These are phyloP conservation scores for Suillus americanus DNA, from an alignment of 768 basidiomycete species.

Conservation along the genomic window DNA sequence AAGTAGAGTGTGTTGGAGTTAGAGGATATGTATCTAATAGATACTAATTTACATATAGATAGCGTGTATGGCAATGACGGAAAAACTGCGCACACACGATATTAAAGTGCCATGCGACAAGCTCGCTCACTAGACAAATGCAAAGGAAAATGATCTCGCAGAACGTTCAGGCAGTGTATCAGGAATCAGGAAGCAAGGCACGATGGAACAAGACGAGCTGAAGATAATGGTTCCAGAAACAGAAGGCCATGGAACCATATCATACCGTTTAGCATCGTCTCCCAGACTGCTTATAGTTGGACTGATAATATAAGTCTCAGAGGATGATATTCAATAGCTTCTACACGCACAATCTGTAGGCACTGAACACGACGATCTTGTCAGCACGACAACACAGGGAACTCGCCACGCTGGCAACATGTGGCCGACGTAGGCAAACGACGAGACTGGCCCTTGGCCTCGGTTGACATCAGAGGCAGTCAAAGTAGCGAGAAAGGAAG, in stretches of 20 bases:
- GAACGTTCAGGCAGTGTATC: constrained; percentile 4
- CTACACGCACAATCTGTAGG: constrained; percentile 52
- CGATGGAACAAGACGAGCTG: constrained; percentile 38
- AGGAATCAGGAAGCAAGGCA: constrained; percentile 7
- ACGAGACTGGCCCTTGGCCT: constrained; percentile 32
- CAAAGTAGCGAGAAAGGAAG: constrained; percentile 11
- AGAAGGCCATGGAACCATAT: constrained; percentile 65
- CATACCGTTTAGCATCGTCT: constrained; percentile 49
- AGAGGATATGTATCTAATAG: not conserved
- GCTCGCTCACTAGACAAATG: not conserved
- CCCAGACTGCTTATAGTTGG: constrained; percentile 66
- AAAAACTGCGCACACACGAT: not conserved
- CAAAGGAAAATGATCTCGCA: not conserved
- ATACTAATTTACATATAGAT: constrained; percentile 8
- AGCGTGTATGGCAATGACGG: constrained; percentile 7
- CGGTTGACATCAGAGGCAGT: constrained; percentile 30
- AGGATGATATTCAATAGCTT: not conserved
- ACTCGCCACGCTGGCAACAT: constrained; percentile 71
- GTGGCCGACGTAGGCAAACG: constrained; percentile 62
- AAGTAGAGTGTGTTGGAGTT: not conserved
- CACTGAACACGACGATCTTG: constrained; percentile 39
- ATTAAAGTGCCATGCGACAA: not conserved
- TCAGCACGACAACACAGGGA: constrained; percentile 1
- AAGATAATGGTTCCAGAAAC: constrained; percentile 65
- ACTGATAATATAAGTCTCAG: not conserved